Evolutionary conservation across 2,329 filamentous ascomycete species (phyloP).

Genomic region (Hypoxylon sp.): DNA sequence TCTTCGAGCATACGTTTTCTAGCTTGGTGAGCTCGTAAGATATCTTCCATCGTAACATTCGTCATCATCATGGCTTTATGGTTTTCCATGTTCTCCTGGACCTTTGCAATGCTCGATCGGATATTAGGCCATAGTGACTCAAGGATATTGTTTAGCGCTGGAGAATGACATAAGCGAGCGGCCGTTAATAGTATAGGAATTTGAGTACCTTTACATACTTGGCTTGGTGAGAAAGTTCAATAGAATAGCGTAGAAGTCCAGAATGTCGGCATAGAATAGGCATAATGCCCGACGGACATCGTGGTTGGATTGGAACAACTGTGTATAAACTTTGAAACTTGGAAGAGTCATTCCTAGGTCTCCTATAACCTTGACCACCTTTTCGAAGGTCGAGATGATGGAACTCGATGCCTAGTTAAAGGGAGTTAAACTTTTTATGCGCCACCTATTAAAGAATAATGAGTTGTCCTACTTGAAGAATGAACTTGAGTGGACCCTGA

Average conservation of each 20-base stretch:
- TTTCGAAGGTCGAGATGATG: constrained; percentile 26
- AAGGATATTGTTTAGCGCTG: constrained; percentile 24
- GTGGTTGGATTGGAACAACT: constrained; percentile 27
- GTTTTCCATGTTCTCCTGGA: constrained; percentile 31
- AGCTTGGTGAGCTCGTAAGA: constrained; percentile 18
- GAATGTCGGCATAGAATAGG: constrained; percentile 30
- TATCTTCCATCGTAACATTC: constrained; percentile 27
- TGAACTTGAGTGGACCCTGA: constrained; percentile 32
- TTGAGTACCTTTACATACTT: too few relatives aligned
- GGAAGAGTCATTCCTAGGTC: constrained; percentile 29
- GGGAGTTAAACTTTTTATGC: background rate
- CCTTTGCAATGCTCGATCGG: constrained; percentile 26
- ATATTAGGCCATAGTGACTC: constrained; percentile 32
- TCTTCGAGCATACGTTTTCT: constrained; percentile 24
- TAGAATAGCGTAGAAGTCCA: constrained; percentile 31
- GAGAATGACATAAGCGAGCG: background rate
- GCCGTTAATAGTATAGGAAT: too few relatives aligned
- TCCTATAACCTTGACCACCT: constrained; percentile 28
- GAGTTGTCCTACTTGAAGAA: constrained; percentile 23
- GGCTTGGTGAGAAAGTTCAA: constrained; percentile 28
- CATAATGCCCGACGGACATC: constrained; percentile 22
- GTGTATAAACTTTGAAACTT: constrained; percentile 28
- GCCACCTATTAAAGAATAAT: background rate
- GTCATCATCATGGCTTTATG: constrained; percentile 30
- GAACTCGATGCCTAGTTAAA: constrained; percentile 22